Conservation (phyloP, 129 eudicot species). For the Silybum marianum region DNA sequence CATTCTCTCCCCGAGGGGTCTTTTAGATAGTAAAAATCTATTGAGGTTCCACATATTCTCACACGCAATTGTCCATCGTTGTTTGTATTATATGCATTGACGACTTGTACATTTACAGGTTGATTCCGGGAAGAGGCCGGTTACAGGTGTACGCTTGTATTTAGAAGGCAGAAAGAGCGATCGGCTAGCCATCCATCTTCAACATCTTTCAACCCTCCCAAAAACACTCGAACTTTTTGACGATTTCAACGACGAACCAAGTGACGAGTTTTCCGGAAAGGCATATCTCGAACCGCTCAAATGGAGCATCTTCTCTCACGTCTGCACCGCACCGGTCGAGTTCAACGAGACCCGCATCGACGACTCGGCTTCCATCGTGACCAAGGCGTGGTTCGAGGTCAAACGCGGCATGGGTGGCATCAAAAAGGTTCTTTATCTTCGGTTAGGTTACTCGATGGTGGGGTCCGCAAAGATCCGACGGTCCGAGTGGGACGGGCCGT, state of each 20-base stretch:
- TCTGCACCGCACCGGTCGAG: constrained; percentile 90
- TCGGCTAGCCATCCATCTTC: constrained; percentile 90
- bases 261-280: constrained; percentile 52
- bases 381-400: constrained; percentile 96
- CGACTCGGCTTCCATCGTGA: constrained; percentile 83
- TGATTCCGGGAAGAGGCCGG: constrained; percentile 79
- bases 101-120: constrained; percentile 53
- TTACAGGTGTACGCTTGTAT: constrained; percentile 86
- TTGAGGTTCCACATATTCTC: neutral
- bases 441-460: constrained; percentile 84
- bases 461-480: constrained; percentile 72
- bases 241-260: constrained; percentile 57
- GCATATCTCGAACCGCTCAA: constrained; percentile 79
- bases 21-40: too few species aligned
- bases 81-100: neutral
- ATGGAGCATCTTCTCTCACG: constrained; percentile 93
- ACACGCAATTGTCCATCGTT: neutral
- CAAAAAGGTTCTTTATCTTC: constrained; percentile 78
- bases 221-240: constrained; percentile 59
- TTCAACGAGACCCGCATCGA: constrained; percentile 60
- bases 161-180: constrained; percentile 88
- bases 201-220: constrained; percentile 84
- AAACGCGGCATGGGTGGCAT: constrained; percentile 67
- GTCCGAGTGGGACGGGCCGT: constrained; percentile 92
- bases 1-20: too few species aligned